Evolutionary conservation across 129 eudicot species (phyloP), one percentile per base, ranked within the genome.

Genomic region (Ambrosia artemisiifolia): DNA sequence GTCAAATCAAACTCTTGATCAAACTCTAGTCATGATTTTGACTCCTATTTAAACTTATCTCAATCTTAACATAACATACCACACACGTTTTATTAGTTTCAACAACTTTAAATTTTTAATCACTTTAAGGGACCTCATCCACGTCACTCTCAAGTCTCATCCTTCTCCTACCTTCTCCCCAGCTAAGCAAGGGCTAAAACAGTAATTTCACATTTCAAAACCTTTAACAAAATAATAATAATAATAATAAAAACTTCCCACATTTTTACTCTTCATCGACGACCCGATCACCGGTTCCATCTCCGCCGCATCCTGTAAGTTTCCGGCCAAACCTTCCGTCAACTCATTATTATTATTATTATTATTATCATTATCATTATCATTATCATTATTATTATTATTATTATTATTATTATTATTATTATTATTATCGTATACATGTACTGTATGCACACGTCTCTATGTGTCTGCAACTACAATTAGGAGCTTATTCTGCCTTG

Each of bases 201-300:
- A 0, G 47, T 33, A 36, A 42, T 42, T 65, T 42, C 8, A 0
- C 1, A 24, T 24, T 24, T 24, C 28, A 24, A 24, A 18, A 65
- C 11, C 2, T 13, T 57, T 11, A 24, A 9, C 30, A 20, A 57
- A 56, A 42, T 19, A 20, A 18, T 50, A 4, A 24, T 24, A 24
- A 24, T 24, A 24, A 24, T 24, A 24, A 24, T 24, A 24, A 24
- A 24, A 38, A 38, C 7, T 40, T 40, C 44, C 30, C 59, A 17
- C 59, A 51, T 17, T 16, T 49, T 1, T 16, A 9, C 11, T 14
- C 49, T 10, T 73, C 47, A 11, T 28, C 33, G 44, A 32, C 38
- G 75, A 76, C 70, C 61, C 61, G 63, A 44, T 76, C 80, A 19
- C 80, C 80, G 69, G 79, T 28, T 7, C 24, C 24, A 44, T 46